phyloP scores from a whole-genome alignment of 257 asterid genomes.

The Fraxinus quadrangulata region DNA sequence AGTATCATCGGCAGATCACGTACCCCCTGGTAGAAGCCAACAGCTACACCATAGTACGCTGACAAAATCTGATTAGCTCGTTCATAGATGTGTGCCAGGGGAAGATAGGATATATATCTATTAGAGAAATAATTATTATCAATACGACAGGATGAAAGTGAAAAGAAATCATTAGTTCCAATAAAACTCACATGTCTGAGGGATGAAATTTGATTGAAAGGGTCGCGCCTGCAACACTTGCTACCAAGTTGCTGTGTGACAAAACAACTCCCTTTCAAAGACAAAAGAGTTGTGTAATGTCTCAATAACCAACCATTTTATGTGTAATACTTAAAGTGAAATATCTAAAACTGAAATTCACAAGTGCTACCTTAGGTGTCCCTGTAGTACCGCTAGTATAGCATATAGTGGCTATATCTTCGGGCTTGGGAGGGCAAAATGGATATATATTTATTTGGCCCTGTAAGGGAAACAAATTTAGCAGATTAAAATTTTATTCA shows the following conservation, averaged over 20 bases:
- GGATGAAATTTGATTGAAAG: slow-evolving; percentile 51
- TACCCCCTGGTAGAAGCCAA: slow-evolving; percentile 97
- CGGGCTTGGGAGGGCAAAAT: slow-evolving; percentile 81
- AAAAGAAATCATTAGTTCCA: slow-evolving; percentile 22
- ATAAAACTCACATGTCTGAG: slow-evolving; percentile 77
- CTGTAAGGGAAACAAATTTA: slow-evolving; percentile 34
- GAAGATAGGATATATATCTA: slow-evolving; percentile 96
- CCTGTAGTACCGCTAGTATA: slow-evolving; percentile 47
- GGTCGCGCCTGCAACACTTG: slow-evolving; percentile 76
- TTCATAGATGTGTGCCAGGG: slow-evolving; percentile 97
- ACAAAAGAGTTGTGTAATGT: slow-evolving; percentile 9
- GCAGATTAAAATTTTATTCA: too few species aligned
- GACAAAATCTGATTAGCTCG: slow-evolving; percentile 79
- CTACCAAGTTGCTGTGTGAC: slow-evolving; percentile 77
- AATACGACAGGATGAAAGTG: slow-evolving; percentile 14
- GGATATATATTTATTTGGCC: slow-evolving; percentile 68
- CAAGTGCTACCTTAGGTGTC: slow-evolving; percentile 78
- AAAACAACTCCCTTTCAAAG: slow-evolving; percentile 75
- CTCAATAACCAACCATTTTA: not conserved
- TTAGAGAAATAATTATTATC: slow-evolving; percentile 15
- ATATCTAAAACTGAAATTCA: slow-evolving; percentile 24
- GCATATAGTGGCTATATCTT: slow-evolving; percentile 79
- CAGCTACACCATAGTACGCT: slow-evolving; percentile 62
- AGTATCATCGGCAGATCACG: slow-evolving; percentile 26
- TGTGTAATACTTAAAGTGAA: not conserved